These are phyloP conservation scores for Dendrocalamus sinicus DNA, from an alignment of 176 grass and related monocot genomes.

Conservation along the genomic window DNA sequence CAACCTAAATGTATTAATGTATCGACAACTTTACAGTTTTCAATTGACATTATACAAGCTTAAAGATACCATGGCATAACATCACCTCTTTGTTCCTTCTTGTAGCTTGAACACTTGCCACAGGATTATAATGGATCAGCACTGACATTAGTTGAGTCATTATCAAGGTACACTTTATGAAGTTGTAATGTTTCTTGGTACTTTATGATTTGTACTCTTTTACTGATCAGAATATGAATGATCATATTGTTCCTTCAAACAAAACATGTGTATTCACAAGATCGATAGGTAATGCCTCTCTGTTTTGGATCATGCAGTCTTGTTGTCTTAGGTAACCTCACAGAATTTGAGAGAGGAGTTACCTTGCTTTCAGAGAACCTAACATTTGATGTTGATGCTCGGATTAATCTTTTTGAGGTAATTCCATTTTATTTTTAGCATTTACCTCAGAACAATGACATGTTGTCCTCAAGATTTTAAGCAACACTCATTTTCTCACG, in stretches of 20 bases:
- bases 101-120: constrained; percentile 86
- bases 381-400: constrained; percentile 89
- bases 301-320: constrained; percentile 96
- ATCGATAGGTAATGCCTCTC: constrained; percentile 67
- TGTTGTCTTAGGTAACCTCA: constrained; percentile 98
- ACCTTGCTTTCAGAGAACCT: constrained; percentile 90
- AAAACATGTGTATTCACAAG: constrained; percentile 36
- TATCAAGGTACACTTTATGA: constrained; percentile 82
- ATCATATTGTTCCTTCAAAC: constrained; percentile 15
- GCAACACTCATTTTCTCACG: constrained; percentile 31
- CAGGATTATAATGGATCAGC: constrained; percentile 90
- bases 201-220: constrained; percentile 9
- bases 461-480: constrained; percentile 27
- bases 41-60: constrained; percentile 21
- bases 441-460: constrained; percentile 6
- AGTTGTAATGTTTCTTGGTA: constrained; percentile 24
- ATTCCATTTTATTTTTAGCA: constrained; percentile 27
- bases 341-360: constrained; percentile 88
- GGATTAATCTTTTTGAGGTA: constrained; percentile 96
- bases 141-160: constrained; percentile 82
- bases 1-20: constrained; percentile 89
- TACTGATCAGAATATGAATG: constrained; percentile 19
- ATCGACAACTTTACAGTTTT: constrained; percentile 53
- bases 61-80: constrained; percentile 22
- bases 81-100: constrained; percentile 41